Evolutionary conservation across 2,329 filamentous ascomycete genomes (phyloP).

Genomic region (Dothideomycetes sp.): DNA sequence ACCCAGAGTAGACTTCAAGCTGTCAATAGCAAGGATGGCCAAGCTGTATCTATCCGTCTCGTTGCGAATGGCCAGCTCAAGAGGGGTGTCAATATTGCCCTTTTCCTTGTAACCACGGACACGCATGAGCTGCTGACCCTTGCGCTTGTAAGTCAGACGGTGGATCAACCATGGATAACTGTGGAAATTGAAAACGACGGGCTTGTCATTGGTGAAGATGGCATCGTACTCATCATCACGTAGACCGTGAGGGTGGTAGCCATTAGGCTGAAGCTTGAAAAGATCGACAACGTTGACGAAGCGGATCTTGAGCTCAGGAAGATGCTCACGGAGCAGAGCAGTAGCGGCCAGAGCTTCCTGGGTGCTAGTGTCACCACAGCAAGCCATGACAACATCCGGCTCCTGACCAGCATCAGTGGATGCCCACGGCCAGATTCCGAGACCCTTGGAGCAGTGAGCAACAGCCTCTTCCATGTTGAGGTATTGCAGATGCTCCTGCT

Average conservation of each 20-base stretch:
- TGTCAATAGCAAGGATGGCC: conserved; percentile 66
- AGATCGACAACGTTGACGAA: conserved; percentile 73
- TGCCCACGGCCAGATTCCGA: conserved; percentile 69
- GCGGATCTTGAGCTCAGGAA: conserved; percentile 63
- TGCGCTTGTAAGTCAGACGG: conserved; percentile 64
- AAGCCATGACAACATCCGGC: conserved; percentile 66
- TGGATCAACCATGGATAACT: conserved; percentile 73
- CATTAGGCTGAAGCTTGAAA: conserved; percentile 63
- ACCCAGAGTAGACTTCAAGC: conserved; percentile 45
- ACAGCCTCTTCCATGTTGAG: conserved; percentile 63
- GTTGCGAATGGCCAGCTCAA: conserved; percentile 69
- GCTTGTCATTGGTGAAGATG: conserved; percentile 61
- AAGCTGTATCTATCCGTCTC: conserved; percentile 66
- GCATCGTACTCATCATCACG: conserved; percentile 53
- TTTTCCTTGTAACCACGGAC: conserved; percentile 76
- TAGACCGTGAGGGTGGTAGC: conserved; percentile 64
- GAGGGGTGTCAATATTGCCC: conserved; percentile 72
- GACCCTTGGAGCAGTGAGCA: conserved; percentile 66
- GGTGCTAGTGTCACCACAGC: conserved; percentile 63
- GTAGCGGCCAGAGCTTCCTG: conserved; percentile 66
- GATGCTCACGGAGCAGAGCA: conserved; percentile 58
- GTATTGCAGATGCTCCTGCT: conserved; percentile 68
- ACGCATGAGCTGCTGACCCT: conserved; percentile 55
- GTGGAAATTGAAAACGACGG: conserved; percentile 77
- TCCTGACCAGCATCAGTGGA: conserved; percentile 58